Conservation (phyloP, 768 basidiomycete genomes). For the Suillus americanus region DNA sequence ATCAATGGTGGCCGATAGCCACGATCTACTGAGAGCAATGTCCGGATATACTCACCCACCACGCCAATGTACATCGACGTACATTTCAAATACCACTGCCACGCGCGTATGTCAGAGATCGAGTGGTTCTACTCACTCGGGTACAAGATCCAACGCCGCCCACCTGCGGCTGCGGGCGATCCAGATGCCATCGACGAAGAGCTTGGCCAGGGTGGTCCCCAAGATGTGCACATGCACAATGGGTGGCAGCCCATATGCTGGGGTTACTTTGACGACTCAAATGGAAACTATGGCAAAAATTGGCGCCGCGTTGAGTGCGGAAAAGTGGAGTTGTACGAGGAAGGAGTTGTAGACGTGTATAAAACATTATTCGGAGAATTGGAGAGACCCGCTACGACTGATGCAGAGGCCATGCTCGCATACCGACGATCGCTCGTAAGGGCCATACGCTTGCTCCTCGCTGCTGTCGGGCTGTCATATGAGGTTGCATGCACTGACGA, state of each 20-base stretch:
- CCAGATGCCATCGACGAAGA: background rate
- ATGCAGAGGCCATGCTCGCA: background rate
- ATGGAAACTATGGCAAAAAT: conserved; percentile 2
- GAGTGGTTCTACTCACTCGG: conserved; percentile 17
- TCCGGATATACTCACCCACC: conserved; percentile 10
- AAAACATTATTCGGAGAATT: conserved; percentile 13
- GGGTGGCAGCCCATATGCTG: conserved; percentile 18
- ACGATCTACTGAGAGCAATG: conserved; percentile 3
- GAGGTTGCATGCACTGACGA: conserved; percentile 13
- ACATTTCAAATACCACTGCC: conserved; percentile 17
- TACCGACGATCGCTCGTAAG: conserved; percentile 3
- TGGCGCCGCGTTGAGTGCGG: conserved; percentile 5
- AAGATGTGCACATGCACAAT: conserved; percentile 5
- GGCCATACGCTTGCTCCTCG: conserved; percentile 12
- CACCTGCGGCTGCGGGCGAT: background rate
- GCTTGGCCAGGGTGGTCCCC: background rate
- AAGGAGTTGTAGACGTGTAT: conserved; percentile 12
- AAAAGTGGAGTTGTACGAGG: conserved; percentile 7
- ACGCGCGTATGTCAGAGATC: background rate
- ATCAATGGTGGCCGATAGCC: conserved; percentile 2
- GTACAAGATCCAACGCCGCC: conserved; percentile 8
- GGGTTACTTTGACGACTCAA: conserved; percentile 13
- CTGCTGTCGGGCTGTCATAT: conserved; percentile 10
- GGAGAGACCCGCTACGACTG: background rate
- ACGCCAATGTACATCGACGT: conserved; percentile 17